phyloP scores from a whole-genome alignment of 345 rosid genomes.

The Populus euphratica region DNA sequence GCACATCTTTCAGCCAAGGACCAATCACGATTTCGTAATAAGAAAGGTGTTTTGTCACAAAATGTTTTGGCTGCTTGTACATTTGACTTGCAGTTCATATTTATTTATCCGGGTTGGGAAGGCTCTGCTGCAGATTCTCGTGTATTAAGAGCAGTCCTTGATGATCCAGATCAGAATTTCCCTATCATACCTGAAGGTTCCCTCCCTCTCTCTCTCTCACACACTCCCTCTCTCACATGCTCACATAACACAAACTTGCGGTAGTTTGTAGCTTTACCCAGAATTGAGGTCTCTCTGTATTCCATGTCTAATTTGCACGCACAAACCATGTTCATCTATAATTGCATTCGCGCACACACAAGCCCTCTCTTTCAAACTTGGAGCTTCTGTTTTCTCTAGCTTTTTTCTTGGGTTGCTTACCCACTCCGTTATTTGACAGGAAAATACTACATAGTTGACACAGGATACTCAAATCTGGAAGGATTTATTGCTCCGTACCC shows the following conservation, averaged over 20 bases:
- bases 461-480: constrained; percentile 50
- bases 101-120: constrained; percentile 82
- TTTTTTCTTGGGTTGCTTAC: neutral
- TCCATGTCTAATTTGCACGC: neutral
- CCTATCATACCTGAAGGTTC: constrained; percentile 68
- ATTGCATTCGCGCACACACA: neutral
- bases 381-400: neutral
- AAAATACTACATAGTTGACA: constrained; percentile 69
- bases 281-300: neutral
- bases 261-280: too few species aligned
- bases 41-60: constrained; percentile 59
- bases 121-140: constrained; percentile 73
- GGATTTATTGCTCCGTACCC: constrained; percentile 76
- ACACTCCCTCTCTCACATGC: neutral
- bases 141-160: constrained; percentile 65
- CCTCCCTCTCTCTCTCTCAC: neutral
- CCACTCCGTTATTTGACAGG: constrained; percentile 37
- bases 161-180: constrained; percentile 78
- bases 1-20: constrained; percentile 77
- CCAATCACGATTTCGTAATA: constrained; percentile 67
- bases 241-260: too few species aligned
- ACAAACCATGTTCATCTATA: neutral
- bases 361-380: neutral
- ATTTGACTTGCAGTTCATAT: constrained; percentile 68
- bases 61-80: constrained; percentile 81